Conservation (phyloP, 352 stramenopile genomes). For the Pythium guiyangense region DNA sequence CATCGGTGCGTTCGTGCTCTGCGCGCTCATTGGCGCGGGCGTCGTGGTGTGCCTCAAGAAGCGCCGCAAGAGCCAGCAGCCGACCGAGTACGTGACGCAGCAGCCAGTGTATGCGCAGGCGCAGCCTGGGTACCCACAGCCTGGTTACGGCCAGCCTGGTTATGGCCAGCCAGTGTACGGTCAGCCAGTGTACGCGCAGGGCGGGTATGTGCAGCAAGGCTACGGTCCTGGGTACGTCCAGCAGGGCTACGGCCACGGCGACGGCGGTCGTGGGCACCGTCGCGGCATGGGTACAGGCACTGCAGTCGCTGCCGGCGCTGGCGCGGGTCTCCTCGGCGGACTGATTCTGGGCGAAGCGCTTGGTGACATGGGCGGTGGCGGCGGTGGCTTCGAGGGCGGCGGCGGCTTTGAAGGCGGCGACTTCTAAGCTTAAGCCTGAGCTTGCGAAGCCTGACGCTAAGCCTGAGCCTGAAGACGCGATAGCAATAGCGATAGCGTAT, state of each 20-base stretch:
- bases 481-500: too few relatives aligned
- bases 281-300: conserved; percentile 30
- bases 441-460: too few relatives aligned
- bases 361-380: conserved; percentile 30
- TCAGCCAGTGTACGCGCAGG: conserved; percentile 13
- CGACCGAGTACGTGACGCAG: conserved; percentile 7
- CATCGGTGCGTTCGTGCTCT: too few relatives aligned
- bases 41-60: too few relatives aligned
- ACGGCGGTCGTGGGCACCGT: conserved; percentile 18
- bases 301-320: conserved; percentile 31
- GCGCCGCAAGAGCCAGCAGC: too few relatives aligned
- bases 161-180: conserved; percentile 21
- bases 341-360: conserved; percentile 34
- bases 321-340: conserved; percentile 31
- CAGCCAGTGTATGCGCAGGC: conserved; percentile 5
- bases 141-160: conserved; percentile 18
- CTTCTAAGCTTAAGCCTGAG: conserved; percentile 19
- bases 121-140: too few relatives aligned
- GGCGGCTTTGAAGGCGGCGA: conserved; percentile 15
- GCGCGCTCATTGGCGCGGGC: too few relatives aligned
- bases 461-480: too few relatives aligned
- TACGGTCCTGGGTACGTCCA: conserved; percentile 17
- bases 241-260: conserved; percentile 14
- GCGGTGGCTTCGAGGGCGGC: conserved; percentile 7
- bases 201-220: conserved; percentile 19